Evolutionary conservation across 2,329 filamentous ascomycete species (phyloP), one percentile per base, ranked within the genome.

Genomic region (Fusarium luffae): DNA sequence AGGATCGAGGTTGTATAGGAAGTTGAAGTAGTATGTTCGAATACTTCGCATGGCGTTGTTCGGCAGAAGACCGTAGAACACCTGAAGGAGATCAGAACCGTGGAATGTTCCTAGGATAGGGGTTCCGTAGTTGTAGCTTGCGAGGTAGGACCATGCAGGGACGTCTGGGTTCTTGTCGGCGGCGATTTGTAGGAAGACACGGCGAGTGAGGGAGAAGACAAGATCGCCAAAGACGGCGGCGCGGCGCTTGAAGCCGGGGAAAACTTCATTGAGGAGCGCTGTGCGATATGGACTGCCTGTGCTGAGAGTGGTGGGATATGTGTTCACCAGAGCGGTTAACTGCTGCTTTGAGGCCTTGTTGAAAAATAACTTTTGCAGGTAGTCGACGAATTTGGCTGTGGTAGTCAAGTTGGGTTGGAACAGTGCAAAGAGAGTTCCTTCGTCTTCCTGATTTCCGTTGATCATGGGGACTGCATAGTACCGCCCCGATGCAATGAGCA

Each of bases 81-180:
- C 85, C 75, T 92, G 88, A 5, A 93, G 70, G 2, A 94, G 72
- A 70, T 94, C 92, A 2, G 85, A 88, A 16, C 80, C 90, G 77
- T 96, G 93, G 79, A 93, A 92, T 0, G 92, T 94, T 19, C 93
- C 93, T 0, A 95, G 78, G 49, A 94, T 79, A 0, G 92, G 90
- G 0, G 89, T 90, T 12, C 90, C 90, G 75, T 90, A 88, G 81
- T 91, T 79, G 79, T 94, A 94, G 1, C 88, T 90, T 0, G 90
- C 81, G 2, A 96, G 85, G 79, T 94, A 96, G 0, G 90, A 93
- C 92, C 92, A 96, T 2, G 83, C 81, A 0, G 89, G 88, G 0
- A 93, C 87, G n/a, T 74, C 47, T 0, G 89, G 89, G 66, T 88
- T 84, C 14, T 82, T 79, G 2, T 79, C 56, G 0, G 77, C 74